Percentiles rank a stretch among this genome's conserved stretches.
Conservation (phyloP, 176 grass and related monocot genomes). For the barley (Hordeum vulgare) region DNA sequence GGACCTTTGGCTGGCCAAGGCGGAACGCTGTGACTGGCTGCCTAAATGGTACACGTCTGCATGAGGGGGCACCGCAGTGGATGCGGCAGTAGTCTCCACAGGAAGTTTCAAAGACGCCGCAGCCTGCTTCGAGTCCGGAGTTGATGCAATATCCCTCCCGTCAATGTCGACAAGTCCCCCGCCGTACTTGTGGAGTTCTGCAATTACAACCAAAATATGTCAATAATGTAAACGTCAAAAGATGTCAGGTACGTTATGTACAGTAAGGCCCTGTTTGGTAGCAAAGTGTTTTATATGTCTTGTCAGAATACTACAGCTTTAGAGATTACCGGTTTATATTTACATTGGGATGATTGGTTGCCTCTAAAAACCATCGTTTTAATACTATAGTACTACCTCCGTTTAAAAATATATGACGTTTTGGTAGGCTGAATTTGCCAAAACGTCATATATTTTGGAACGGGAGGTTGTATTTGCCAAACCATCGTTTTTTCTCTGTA, state of each 20-base stretch:
- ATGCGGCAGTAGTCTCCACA: constrained; percentile 26
- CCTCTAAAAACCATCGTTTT: no score
- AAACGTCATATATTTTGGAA: no score
- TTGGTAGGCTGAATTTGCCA: no score
- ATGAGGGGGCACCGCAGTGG: constrained; percentile 27
- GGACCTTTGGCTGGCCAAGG: constrained; percentile 49
- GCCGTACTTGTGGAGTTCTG: constrained; percentile 95
- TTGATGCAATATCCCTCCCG: constrained; percentile 36
- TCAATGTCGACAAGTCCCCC: constrained; percentile 69
- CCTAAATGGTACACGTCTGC: constrained; percentile 76
- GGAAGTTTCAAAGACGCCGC: constrained; percentile 40
- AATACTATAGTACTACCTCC: no score
- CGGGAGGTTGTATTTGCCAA: no score
- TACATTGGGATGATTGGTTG: no score
- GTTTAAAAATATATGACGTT: no score
- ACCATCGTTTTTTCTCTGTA: no score
- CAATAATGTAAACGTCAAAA: background rate
- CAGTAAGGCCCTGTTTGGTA: background rate
- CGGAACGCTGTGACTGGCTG: constrained; percentile 47
- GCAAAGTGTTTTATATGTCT: no score
- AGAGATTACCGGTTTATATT: no score
- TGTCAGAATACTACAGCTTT: no score
- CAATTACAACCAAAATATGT: background rate
- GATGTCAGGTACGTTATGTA: background rate
- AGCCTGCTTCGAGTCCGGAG: constrained; percentile 68